These are phyloP conservation scores for Aureobasidium leucospermi DNA, from an alignment of 2,329 filamentous ascomycete species.

Conservation along the genomic window DNA sequence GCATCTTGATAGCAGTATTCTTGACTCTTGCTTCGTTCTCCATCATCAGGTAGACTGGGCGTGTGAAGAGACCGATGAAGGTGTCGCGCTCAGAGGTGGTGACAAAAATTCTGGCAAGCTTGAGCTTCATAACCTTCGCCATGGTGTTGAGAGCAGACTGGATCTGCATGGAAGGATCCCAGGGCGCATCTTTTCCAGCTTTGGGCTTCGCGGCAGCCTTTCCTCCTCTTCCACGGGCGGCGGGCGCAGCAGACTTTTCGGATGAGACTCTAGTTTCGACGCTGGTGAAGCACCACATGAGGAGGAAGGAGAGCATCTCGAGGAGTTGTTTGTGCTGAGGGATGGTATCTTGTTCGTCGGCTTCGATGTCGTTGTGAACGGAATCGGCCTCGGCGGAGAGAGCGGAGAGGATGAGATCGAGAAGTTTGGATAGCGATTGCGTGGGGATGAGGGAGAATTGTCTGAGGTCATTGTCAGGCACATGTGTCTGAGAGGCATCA, in stretches of 20 bases:
- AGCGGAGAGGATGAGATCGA: slow-evolving; percentile 79
- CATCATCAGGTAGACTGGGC: slow-evolving; percentile 86
- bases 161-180: slow-evolving; percentile 85
- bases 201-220: slow-evolving; percentile 69
- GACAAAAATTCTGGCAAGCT: slow-evolving; percentile 85
- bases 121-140: slow-evolving; percentile 91
- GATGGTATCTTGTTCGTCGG: slow-evolving; percentile 75
- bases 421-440: slow-evolving; percentile 81
- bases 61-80: slow-evolving; percentile 83
- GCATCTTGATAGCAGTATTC: slow-evolving; percentile 82
- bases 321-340: slow-evolving; percentile 84
- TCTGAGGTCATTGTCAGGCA: slow-evolving; percentile 64
- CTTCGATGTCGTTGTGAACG: slow-evolving; percentile 78
- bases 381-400: slow-evolving; percentile 67
- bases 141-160: slow-evolving; percentile 86
- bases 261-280: slow-evolving; percentile 80
- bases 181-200: slow-evolving; percentile 61
- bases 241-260: slow-evolving; percentile 72
- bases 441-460: slow-evolving; percentile 72
- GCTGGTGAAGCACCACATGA: slow-evolving; percentile 93
- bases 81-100: slow-evolving; percentile 96
- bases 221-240: slow-evolving; percentile 65
- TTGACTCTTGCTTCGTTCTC: slow-evolving; percentile 93
- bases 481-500: slow-evolving; percentile 24
- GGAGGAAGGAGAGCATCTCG: slow-evolving; percentile 86